Evolutionary conservation across 495 filamentous ascomycete genomes (phyloP).

Genomic region (Podospora bellae-mahoneyi): DNA sequence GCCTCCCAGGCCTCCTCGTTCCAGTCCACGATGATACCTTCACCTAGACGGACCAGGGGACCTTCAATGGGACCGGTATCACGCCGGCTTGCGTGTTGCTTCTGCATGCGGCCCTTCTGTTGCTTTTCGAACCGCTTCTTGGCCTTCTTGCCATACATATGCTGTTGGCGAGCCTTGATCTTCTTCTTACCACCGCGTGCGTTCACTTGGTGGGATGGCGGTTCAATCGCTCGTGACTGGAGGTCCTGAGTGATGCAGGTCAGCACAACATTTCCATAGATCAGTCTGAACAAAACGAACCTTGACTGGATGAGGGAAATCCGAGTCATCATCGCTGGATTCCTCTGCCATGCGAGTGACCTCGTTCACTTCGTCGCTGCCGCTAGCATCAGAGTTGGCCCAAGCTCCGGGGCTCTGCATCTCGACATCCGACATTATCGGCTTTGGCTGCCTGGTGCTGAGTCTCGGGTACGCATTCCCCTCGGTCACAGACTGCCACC

Average conservation of each 20-base stretch:
- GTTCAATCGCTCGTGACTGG: slow-evolving; percentile 8
- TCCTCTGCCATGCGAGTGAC: slow-evolving; percentile 52
- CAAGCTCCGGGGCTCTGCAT: slow-evolving; percentile 32
- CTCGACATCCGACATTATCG: slow-evolving; percentile 32
- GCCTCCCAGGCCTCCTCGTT: slow-evolving; percentile 58
- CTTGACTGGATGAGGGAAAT: slow-evolving; percentile 26
- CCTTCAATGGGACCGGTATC: slow-evolving; percentile 39
- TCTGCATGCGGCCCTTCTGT: slow-evolving; percentile 29
- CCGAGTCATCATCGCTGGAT: slow-evolving; percentile 47
- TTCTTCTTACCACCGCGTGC: slow-evolving; percentile 36
- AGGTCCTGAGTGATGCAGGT: slow-evolving; percentile 5
- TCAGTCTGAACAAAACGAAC: slow-evolving; percentile 20
- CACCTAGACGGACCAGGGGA: slow-evolving; percentile 69
- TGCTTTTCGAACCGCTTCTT: slow-evolving; percentile 38
- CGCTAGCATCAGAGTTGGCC: slow-evolving; percentile 42
- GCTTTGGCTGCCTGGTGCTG: slow-evolving; percentile 46
- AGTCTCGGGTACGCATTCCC: slow-evolving; percentile 56
- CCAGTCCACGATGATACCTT: slow-evolving; percentile 87
- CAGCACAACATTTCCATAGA: background rate
- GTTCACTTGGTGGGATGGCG: slow-evolving; percentile 23
- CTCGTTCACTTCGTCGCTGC: slow-evolving; percentile 34
- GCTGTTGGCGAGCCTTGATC: slow-evolving; percentile 27
- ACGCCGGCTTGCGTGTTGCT: slow-evolving; percentile 27
- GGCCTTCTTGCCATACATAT: slow-evolving; percentile 39
- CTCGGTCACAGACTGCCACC: slow-evolving; percentile 57